Evolutionary conservation across 345 rosid species (phyloP), one percentile per base, ranked within the genome.

Genomic region (Arabis hirsuta): DNA sequence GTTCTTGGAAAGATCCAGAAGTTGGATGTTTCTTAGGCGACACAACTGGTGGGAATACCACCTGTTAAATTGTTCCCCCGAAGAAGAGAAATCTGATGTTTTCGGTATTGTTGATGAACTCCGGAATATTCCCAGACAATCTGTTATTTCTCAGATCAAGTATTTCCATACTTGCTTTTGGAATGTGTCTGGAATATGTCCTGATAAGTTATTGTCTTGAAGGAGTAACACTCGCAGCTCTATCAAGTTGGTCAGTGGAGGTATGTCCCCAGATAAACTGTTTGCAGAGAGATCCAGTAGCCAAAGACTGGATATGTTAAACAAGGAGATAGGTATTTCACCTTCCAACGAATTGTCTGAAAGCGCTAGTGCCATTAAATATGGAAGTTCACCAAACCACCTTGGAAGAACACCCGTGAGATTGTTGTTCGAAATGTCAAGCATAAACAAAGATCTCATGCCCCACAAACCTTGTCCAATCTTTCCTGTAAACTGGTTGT

Each of bases 321-420:
- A 27, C 31, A 27, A 27, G 31, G 31, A 27, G 4, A 27, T 4
- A 27, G 55, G 67, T 53, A 72, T 72, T 2, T 4, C 9, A 43
- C 76, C 69, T 62, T 72, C 52, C 34, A 72, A 44, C 1, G 7
- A 19, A 19, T 72, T 72, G 26, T 72, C 9, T 13, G 76, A 62
- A 52, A 71, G 7, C 26, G 20, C 2, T 1, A 71, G 5, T 5
- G 32, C 61, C 14, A 0, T 0, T 13, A 48, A 4, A 2, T 0
- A 2, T 6, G 3, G 7, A 62, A 31, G 9, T 19, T 62, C 46
- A 5, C 29, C 76, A 13, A 72, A 2, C 69, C 76, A 63, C 34
- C 36, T 63, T 63, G 76, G 70, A 13, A 72, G 54, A 20, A 7
- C 46, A 45, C 48, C 63, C 0, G 48, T 1, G 62, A 72, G 55